Conservation (phyloP, 192 early-diverging fungal species). For the Linnemannia hyalina region DNA sequence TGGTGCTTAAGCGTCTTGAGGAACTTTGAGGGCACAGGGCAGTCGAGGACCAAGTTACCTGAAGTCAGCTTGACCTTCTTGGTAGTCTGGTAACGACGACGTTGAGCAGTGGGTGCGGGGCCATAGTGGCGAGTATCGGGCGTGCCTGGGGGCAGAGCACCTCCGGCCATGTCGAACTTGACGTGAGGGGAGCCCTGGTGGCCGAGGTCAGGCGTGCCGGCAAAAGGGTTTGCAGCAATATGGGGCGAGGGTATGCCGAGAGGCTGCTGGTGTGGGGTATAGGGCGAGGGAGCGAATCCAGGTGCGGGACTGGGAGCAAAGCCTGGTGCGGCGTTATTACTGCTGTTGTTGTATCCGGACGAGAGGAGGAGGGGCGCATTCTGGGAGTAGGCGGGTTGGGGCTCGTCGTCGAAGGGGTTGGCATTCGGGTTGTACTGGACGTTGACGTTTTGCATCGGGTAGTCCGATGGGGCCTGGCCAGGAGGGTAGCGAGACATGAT, state of each 20-base stretch:
- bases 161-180: slow-evolving; percentile 39
- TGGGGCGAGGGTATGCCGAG: slow-evolving; percentile 37
- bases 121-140: slow-evolving; percentile 57
- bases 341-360: slow-evolving; percentile 38
- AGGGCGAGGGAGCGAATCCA: slow-evolving; percentile 49
- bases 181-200: slow-evolving; percentile 29
- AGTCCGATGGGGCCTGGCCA: slow-evolving; percentile 45
- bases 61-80: slow-evolving; percentile 72
- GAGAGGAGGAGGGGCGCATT: slow-evolving; percentile 50
- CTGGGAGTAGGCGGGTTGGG: slow-evolving; percentile 36
- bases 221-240: slow-evolving; percentile 33
- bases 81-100: slow-evolving; percentile 63
- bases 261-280: slow-evolving; percentile 56
- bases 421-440: slow-evolving; percentile 52
- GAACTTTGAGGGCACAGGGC: slow-evolving; percentile 73
- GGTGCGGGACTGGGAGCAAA: slow-evolving; percentile 50
- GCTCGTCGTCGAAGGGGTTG: slow-evolving; percentile 55
- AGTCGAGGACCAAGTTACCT: slow-evolving; percentile 82
- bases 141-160: slow-evolving; percentile 32
- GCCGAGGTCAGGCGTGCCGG: slow-evolving; percentile 28
- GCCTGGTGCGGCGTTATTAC: slow-evolving; percentile 8
- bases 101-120: slow-evolving; percentile 60
- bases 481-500: slow-evolving; percentile 50
- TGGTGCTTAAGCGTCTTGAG: slow-evolving; percentile 64
- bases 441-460: slow-evolving; percentile 57